Conservation (phyloP, 108 stramenopile species). For the Nannochloropsis oceanica region DNA sequence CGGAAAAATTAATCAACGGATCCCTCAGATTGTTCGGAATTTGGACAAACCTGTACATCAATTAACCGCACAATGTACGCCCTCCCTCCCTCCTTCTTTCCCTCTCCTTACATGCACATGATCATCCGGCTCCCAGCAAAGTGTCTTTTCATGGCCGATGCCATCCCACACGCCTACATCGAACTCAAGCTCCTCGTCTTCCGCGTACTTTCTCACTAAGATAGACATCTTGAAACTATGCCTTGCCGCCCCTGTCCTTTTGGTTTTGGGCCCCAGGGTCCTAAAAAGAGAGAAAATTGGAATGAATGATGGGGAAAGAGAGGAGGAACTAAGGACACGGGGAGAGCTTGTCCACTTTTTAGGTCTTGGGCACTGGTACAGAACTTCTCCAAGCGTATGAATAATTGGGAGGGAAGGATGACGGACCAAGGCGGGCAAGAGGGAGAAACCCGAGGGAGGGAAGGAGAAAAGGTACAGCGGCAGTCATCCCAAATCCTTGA, state of each 20-base stretch:
- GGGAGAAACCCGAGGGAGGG: no score
- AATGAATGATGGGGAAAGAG: background rate
- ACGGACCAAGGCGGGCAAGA: no score
- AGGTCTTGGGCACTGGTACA: no score
- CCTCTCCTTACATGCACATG: background rate
- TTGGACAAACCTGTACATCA: background rate
- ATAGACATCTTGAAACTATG: background rate
- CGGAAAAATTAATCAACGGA: no score
- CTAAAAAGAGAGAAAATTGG: background rate
- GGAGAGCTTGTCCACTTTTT: no score
- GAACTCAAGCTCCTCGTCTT: background rate
- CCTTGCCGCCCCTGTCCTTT: background rate
- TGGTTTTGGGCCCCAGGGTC: background rate
- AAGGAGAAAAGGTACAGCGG: no score
- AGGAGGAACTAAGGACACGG: no score
- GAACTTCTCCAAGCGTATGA: no score
- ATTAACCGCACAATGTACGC: background rate
- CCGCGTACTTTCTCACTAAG: background rate
- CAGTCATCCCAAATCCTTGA: no score
- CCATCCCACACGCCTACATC: background rate
- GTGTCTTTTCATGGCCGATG: background rate
- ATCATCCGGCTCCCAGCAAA: background rate
- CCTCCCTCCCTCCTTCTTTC: background rate
- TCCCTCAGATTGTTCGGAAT: no score
- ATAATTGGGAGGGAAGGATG: no score